phyloP scores from a whole-genome alignment of 2,329 filamentous ascomycete species.

The Cladobotryum protrusum region DNA sequence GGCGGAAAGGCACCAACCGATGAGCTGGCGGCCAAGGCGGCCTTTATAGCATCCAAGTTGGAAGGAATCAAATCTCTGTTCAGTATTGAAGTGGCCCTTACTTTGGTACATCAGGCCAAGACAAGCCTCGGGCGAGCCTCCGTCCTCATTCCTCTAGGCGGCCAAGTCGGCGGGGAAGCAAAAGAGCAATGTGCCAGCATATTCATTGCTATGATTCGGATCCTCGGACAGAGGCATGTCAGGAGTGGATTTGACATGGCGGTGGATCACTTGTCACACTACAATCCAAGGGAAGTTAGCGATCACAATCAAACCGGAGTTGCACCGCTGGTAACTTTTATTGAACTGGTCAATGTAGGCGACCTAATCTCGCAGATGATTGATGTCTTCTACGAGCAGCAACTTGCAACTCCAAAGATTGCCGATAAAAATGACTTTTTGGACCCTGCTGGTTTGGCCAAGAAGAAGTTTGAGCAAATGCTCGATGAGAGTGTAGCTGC shows the following conservation, averaged over 20 bases:
- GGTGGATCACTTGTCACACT: conserved; percentile 81
- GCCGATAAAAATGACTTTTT: conserved; percentile 92
- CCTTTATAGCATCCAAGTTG: conserved; percentile 88
- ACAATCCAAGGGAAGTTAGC: conserved; percentile 79
- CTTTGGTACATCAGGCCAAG: conserved; percentile 84
- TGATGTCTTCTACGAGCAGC: conserved; percentile 96
- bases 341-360: conserved; percentile 95
- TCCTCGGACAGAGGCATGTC: conserved; percentile 80
- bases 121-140: conserved; percentile 78
- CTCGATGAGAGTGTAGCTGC: conserved; percentile 94
- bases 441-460: conserved; percentile 83
- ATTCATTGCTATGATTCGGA: conserved; percentile 77
- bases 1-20: conserved; percentile 68
- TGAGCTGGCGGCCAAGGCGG: conserved; percentile 93
- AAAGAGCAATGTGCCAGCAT: conserved; percentile 84
- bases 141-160: conserved; percentile 73
- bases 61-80: conserved; percentile 94
- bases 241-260: conserved; percentile 92
- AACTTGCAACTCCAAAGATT: conserved; percentile 74
- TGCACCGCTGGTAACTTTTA: conserved; percentile 86
- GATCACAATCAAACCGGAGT: conserved; percentile 68
- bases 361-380: conserved; percentile 99
- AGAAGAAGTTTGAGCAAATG: conserved; percentile 99
- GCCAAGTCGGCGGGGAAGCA: conserved; percentile 74
- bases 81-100: conserved; percentile 90